A percentile compares a stretch with the other conserved stretches of the same genome.
Evolutionary conservation across 371 early-diverging fungal species (phyloP).

Genomic region (Mortierella sp.): DNA sequence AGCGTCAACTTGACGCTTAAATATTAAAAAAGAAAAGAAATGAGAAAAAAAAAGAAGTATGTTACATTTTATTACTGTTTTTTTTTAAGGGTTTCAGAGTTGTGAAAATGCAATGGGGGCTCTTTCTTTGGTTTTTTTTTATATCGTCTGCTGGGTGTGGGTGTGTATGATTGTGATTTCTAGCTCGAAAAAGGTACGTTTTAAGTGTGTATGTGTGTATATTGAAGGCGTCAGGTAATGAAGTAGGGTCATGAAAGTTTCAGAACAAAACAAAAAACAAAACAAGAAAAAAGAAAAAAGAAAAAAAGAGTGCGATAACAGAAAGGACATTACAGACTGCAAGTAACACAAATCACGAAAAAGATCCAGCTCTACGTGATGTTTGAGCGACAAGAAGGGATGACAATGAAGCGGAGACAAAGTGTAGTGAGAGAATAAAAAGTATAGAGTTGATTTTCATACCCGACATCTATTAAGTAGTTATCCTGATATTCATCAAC

Average conservation of each 20-base stretch:
- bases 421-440: not conserved
- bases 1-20: constrained; percentile 60
- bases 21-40: constrained; percentile 33
- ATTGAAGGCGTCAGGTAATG: too few relatives aligned
- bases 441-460: not conserved
- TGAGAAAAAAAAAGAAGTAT: not conserved
- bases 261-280: constrained; percentile 55
- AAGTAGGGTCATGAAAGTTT: too few relatives aligned
- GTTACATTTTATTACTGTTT: too few relatives aligned
- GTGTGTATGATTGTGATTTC: too few relatives aligned
- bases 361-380: constrained; percentile 32
- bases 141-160: too few relatives aligned
- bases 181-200: too few relatives aligned
- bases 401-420: not conserved
- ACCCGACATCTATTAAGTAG: constrained; percentile 17
- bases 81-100: constrained; percentile 1
- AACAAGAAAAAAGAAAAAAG: too few relatives aligned
- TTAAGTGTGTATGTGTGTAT: too few relatives aligned
- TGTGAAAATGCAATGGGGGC: constrained; percentile 66
- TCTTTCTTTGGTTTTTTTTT: too few relatives aligned
- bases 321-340: not conserved
- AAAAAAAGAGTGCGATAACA: not conserved
- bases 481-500: constrained; percentile 46
- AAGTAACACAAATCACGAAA: constrained; percentile 10
- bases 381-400: not conserved